phyloP scores from a whole-genome alignment of 2,329 filamentous ascomycete species.

The Fusarium lateritium region DNA sequence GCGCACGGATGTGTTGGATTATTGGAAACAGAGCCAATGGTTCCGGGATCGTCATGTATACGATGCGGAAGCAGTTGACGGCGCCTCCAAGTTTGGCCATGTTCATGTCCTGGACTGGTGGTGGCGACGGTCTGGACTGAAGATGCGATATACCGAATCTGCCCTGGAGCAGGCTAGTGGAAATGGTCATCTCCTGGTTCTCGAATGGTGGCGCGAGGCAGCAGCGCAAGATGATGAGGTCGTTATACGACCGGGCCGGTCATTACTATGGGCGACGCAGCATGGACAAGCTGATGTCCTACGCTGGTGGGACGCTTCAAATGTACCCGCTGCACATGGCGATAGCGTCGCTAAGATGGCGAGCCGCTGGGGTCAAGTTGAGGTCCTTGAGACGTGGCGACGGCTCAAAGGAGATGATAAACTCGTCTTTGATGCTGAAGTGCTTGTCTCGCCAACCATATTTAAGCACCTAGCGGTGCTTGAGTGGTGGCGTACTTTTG shows the following conservation, averaged over 20 bases:
- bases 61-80: slow-evolving; percentile 86
- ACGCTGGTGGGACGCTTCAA: slow-evolving; percentile 89
- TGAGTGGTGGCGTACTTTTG: slow-evolving; percentile 90
- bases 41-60: slow-evolving; percentile 88
- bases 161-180: slow-evolving; percentile 90
- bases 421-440: slow-evolving; percentile 84
- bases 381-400: slow-evolving; percentile 87
- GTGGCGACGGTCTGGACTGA: slow-evolving; percentile 82
- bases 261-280: slow-evolving; percentile 86
- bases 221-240: slow-evolving; percentile 71
- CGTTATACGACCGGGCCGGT: slow-evolving; percentile 84
- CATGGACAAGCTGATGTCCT: slow-evolving; percentile 83
- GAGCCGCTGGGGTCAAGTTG: slow-evolving; percentile 86
- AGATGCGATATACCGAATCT: slow-evolving; percentile 86
- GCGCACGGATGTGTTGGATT: slow-evolving; percentile 86
- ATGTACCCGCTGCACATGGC: slow-evolving; percentile 83
- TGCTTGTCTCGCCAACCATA: slow-evolving; percentile 88
- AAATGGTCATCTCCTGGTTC: slow-evolving; percentile 85
- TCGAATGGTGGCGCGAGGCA: slow-evolving; percentile 93
- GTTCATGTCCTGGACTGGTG: slow-evolving; percentile 92
- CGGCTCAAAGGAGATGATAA: slow-evolving; percentile 74
- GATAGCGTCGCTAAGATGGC: slow-evolving; percentile 89
- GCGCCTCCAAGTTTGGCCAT: slow-evolving; percentile 88
- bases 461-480: slow-evolving; percentile 87
- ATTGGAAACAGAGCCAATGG: slow-evolving; percentile 88